A percentile compares a stretch with the other conserved stretches of the same genome.
Evolutionary conservation across 306 rosid species (phyloP).

Genomic region (Ormosia semicastrata): DNA sequence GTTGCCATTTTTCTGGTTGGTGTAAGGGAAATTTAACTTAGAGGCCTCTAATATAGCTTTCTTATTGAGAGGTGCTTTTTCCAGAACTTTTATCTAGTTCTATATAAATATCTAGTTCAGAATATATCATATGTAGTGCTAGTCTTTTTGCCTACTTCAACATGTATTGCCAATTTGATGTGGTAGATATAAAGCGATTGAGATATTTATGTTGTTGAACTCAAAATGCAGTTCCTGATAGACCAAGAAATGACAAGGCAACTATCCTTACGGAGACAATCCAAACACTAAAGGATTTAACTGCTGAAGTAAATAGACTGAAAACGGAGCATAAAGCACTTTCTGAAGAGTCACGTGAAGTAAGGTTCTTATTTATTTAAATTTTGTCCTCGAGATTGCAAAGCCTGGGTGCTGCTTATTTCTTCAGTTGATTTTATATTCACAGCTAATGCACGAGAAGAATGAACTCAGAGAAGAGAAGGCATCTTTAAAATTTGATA

Average conservation of each 20-base stretch:
- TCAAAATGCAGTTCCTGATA: slow-evolving; percentile 70
- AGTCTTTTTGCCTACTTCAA: background rate
- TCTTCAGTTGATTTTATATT: slow-evolving; percentile 20
- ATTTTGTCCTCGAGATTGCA: slow-evolving; percentile 4
- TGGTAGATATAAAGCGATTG: background rate
- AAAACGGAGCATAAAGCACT: slow-evolving; percentile 67
- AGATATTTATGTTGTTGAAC: slow-evolving; percentile 15
- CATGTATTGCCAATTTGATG: background rate
- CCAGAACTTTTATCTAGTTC: background rate
- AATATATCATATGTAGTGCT: background rate
- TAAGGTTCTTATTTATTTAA: slow-evolving; percentile 30
- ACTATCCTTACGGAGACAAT: slow-evolving; percentile 80
- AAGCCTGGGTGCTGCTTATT: slow-evolving; percentile 16
- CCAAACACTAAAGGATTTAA: slow-evolving; percentile 72
- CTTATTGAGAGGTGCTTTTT: background rate
- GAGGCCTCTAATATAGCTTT: background rate
- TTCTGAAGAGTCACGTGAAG: slow-evolving; percentile 83
- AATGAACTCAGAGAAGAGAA: slow-evolving; percentile 94
- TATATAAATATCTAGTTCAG: background rate
- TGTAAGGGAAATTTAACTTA: background rate
- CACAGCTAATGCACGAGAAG: slow-evolving; percentile 81
- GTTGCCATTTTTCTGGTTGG: background rate
- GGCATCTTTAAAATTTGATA: slow-evolving; percentile 65
- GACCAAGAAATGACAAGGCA: slow-evolving; percentile 93
- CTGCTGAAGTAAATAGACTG: slow-evolving; percentile 61